Base-by-base conservation (phyloP, 2,329 filamentous ascomycete species). In the Colletotrichum scovillei region DNA sequence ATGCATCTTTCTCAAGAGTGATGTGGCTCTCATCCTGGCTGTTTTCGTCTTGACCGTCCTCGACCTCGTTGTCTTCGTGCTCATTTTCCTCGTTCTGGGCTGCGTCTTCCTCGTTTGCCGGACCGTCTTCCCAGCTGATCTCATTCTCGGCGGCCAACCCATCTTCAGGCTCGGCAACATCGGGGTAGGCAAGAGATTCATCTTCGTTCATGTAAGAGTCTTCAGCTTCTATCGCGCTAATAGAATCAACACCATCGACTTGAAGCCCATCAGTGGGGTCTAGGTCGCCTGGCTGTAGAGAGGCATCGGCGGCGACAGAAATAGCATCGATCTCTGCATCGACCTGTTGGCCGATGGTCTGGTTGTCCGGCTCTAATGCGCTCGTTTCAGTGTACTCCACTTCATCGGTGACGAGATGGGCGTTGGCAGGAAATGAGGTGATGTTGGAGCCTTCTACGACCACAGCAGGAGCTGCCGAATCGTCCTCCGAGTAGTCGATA, bases 281-380 rank as follows among this genome's bases (percentile, higher is more conserved):
- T 26, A 26, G 26, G 12, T 12, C 56, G 11, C 30, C 69, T 4
- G 46, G 49, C 28, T 66, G 28, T 24, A 11, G 55, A 6, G 38
- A 46, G 42, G 22, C n/a, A 49, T 73, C 71, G 32, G 49, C 22
- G 4, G 46, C 35, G 24, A 60, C 35, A 42, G 32, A 16, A n/a
- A 56, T 14, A 3, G 24, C 16, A 32, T 57, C 52, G 5, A 35
- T 24, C 19, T 73, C 67, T 7, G 30, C 60, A 3, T 49, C 64
- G 5, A 30, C 62, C 30, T 62, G 55, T 22, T 60, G 12, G 52
- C 58, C 67, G 46, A 68, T 64, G 38, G 49, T 57, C 56, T 66
- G 69, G 78, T 82, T 66, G 78, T 76, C 58, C 66, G 57, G n/a
- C 75, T 71, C 75, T 78, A 46, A 35, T 16, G 26, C 12, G n/a